Evolutionary conservation across 2,329 filamentous ascomycete genomes (phyloP).

Genomic region (Cryphonectria carpinicola): DNA sequence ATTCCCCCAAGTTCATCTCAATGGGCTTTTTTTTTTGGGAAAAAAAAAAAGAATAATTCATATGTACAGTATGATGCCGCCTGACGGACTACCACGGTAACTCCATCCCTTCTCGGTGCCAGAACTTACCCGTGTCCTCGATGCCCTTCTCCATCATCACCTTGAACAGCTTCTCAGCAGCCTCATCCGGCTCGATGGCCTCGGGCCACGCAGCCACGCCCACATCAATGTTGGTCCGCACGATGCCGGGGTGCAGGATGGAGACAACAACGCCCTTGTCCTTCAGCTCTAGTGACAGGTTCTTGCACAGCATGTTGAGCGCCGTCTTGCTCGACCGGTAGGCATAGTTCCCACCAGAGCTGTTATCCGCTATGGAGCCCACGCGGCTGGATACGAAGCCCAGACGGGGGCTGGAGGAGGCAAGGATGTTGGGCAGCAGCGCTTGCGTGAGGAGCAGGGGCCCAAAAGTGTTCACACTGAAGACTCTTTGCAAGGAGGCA

Average conservation of each 20-base stretch:
- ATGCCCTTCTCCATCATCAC: slow-evolving; percentile 18
- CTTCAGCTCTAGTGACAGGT: slow-evolving; percentile 45
- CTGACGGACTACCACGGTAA: slow-evolving; percentile 20
- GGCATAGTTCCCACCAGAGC: slow-evolving; percentile 45
- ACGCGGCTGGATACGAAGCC: slow-evolving; percentile 48
- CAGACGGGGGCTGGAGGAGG: slow-evolving; percentile 38
- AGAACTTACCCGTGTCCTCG: slow-evolving; percentile 23
- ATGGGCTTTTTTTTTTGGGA: no score
- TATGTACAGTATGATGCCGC: neutral
- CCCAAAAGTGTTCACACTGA: slow-evolving; percentile 49
- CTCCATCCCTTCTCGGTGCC: slow-evolving; percentile 24
- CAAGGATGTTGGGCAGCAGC: slow-evolving; percentile 45
- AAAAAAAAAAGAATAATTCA: no score
- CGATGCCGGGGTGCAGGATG: slow-evolving; percentile 48
- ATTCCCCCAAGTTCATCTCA: neutral
- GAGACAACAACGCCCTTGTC: slow-evolving; percentile 44
- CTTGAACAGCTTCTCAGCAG: slow-evolving; percentile 45
- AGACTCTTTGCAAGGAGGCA: slow-evolving; percentile 43
- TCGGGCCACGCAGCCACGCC: slow-evolving; percentile 35
- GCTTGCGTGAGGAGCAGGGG: slow-evolving; percentile 49
- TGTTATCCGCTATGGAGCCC: slow-evolving; percentile 47
- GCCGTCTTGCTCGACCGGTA: slow-evolving; percentile 50
- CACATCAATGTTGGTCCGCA: slow-evolving; percentile 42
- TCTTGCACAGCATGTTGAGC: slow-evolving; percentile 49
- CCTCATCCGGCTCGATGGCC: slow-evolving; percentile 49